Evolutionary conservation across 768 basidiomycete genomes (phyloP).

Genomic region (Amanita fuliginea): DNA sequence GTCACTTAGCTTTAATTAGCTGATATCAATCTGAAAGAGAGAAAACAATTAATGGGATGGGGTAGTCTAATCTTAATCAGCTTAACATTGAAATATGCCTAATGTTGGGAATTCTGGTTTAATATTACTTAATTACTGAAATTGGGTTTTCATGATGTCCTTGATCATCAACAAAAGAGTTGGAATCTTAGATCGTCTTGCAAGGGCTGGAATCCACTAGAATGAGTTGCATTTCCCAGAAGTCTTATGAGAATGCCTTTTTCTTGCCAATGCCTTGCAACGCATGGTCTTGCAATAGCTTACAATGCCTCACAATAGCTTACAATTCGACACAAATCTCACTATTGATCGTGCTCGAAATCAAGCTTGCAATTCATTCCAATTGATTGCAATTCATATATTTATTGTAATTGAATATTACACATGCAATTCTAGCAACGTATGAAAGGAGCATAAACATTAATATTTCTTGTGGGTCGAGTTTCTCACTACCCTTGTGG

Average conservation of each 20-base stretch:
- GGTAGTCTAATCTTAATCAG: no score
- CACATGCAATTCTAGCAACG: neutral
- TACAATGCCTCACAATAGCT: neutral
- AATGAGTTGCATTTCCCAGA: neutral
- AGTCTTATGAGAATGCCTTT: neutral
- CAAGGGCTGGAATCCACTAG: neutral
- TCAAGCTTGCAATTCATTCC: neutral
- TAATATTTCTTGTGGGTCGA: neutral
- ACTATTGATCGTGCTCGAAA: neutral
- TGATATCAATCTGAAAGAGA: no score
- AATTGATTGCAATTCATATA: neutral
- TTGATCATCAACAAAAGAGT: slow-evolving; percentile 1
- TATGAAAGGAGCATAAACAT: no score
- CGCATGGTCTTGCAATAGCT: neutral
- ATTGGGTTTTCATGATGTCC: no score
- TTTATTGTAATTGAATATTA: neutral
- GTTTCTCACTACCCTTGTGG: neutral
- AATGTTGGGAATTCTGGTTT: no score
- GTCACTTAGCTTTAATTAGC: no score
- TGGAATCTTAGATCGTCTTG: neutral
- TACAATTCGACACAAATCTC: neutral
- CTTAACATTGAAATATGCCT: no score
- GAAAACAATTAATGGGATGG: no score
- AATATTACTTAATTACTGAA: no score
- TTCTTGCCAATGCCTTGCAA: neutral